phyloP scores from a whole-genome alignment of 139 green algal species.

The Chlamydomonas eustigma region DNA sequence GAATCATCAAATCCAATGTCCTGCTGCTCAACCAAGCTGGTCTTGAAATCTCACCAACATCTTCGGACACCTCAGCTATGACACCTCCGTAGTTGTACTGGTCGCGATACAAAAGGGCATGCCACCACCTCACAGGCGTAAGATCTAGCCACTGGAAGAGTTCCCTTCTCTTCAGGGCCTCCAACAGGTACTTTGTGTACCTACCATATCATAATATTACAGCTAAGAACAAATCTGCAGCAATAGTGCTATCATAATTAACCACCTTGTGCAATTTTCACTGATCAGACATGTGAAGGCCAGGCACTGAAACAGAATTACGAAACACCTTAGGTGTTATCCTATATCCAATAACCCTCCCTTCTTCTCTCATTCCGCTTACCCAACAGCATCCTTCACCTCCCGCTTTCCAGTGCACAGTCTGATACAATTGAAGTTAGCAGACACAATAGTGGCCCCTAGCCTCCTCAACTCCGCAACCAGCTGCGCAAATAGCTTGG shows the following conservation, averaged over 20 bases:
- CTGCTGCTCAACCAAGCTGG: background rate
- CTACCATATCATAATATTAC: no score
- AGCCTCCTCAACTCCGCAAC: conserved; percentile 75
- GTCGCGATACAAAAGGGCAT: conserved; percentile 73
- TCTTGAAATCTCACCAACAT: background rate
- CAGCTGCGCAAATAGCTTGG: conserved; percentile 48
- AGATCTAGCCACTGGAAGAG: conserved; percentile 78
- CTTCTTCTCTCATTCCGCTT: background rate
- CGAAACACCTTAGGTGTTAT: no score
- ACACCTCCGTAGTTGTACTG: conserved; percentile 70
- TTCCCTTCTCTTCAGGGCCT: conserved; percentile 62
- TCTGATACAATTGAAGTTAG: conserved; percentile 72
- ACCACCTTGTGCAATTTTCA: no score
- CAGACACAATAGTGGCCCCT: conserved; percentile 76
- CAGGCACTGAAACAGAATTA: no score
- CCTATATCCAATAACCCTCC: background rate
- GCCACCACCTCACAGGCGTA: conserved; percentile 61
- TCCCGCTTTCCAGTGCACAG: conserved; percentile 80
- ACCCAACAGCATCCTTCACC: conserved; percentile 24
- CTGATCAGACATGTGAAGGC: no score
- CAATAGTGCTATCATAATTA: no score
- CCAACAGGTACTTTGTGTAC: conserved; percentile 81
- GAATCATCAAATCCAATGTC: no score
- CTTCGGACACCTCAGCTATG: conserved; percentile 25
- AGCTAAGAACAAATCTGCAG: no score